Evolutionary conservation across 2,329 filamentous ascomycete species (phyloP).

Genomic region (Chaetothyriales sp.): DNA sequence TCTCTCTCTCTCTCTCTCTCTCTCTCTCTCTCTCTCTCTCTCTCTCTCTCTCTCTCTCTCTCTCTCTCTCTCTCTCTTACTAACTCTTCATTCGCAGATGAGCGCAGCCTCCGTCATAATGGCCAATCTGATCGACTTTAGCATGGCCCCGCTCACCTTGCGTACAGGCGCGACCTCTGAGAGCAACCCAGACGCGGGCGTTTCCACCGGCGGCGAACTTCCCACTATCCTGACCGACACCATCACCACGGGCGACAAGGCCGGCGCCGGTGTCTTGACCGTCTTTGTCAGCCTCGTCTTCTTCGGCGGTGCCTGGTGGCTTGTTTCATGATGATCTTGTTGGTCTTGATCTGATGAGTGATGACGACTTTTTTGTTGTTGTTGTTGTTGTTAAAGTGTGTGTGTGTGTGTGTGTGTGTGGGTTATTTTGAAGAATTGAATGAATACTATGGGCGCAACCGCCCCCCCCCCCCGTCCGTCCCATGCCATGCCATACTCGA

Average conservation of each 20-base stretch:
- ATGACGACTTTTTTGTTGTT: too few relatives aligned
- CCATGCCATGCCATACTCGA: too few relatives aligned
- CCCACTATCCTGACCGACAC: conserved; percentile 1
- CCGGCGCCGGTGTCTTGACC: conserved; percentile 26
- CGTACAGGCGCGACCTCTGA: conserved; percentile 41
- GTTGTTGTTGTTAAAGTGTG: too few relatives aligned
- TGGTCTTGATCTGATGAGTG: not conserved
- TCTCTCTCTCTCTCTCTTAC: not conserved
- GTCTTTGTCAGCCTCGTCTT: conserved; percentile 17
- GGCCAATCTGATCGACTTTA: conserved; percentile 39
- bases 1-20: too few relatives aligned
- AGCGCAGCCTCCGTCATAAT: conserved; percentile 49
- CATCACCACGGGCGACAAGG: conserved; percentile 23
- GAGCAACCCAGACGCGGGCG: conserved; percentile 25
- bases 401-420: too few relatives aligned
- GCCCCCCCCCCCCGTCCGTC: too few relatives aligned
- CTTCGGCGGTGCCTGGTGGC: conserved; percentile 12
- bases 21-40: conserved; percentile 1
- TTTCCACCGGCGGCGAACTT: conserved; percentile 6
- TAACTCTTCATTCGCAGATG: conserved; percentile 29
- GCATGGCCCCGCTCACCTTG: conserved; percentile 35
- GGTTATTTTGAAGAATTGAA: too few relatives aligned
- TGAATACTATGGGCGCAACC: too few relatives aligned
- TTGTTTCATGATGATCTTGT: conserved; percentile 4
- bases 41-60: too few relatives aligned